A percentile compares a stretch with the other conserved stretches of the same genome.
These are phyloP conservation scores for Phytophthora hybrid DNA, from an alignment of 352 stramenopile species.

Conservation along the genomic window DNA sequence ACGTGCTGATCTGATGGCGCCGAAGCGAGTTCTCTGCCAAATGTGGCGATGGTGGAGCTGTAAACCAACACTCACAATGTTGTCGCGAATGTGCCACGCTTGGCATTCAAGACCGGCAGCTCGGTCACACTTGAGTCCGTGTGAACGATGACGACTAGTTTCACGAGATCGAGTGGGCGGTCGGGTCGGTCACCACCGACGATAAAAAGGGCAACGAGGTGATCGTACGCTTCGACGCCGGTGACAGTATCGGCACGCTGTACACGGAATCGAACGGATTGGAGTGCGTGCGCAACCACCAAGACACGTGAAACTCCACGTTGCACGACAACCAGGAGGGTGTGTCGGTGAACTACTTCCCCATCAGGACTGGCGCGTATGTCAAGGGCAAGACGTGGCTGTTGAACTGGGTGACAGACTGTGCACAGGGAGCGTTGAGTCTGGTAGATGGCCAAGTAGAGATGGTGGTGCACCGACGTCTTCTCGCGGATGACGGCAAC, in stretches of 20 bases:
- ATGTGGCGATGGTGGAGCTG: constrained; percentile 58
- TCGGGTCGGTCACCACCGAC: constrained; percentile 74
- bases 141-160: constrained; percentile 89
- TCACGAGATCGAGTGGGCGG: constrained; percentile 96
- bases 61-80: constrained; percentile 29
- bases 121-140: constrained; percentile 93
- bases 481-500: constrained; percentile 93
- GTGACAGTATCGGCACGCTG: constrained; percentile 58
- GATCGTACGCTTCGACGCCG: constrained; percentile 91
- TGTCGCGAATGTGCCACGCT: constrained; percentile 44
- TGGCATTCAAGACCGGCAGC: constrained; percentile 79
- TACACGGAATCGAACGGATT: constrained; percentile 97
- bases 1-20: neutral
- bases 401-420: constrained; percentile 92
- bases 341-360: constrained; percentile 98
- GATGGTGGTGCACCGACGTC: constrained; percentile 97
- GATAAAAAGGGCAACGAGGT: constrained; percentile 95
- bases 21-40: constrained; percentile 10
- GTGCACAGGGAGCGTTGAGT: constrained; percentile 93
- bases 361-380: constrained; percentile 94
- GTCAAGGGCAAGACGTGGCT: constrained; percentile 90
- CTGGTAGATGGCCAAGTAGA: constrained; percentile 93
- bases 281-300: constrained; percentile 92
- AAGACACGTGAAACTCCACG: constrained; percentile 91
- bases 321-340: constrained; percentile 92